Conservation (phyloP, 1,284 basidiomycete species). For the Ganoderma boninense region DNA sequence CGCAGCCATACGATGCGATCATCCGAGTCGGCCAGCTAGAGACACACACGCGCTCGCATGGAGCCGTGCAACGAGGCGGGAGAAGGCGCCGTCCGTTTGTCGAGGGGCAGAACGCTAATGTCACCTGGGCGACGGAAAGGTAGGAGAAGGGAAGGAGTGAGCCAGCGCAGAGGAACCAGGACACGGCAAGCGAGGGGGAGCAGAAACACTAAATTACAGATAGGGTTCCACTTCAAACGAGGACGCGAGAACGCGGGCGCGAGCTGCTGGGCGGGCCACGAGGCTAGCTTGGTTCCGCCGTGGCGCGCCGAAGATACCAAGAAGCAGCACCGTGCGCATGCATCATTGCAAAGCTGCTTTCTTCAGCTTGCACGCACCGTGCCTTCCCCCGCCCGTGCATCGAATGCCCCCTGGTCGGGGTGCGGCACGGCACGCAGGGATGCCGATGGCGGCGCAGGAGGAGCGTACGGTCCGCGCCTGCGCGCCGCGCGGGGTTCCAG, state of each 20-base stretch:
- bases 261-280: background rate
- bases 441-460: background rate
- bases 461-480: background rate
- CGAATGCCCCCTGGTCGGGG: background rate
- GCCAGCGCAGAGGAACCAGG: background rate
- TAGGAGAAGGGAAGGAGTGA: conserved; percentile 6
- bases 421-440: background rate
- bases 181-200: background rate
- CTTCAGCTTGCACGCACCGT: background rate
- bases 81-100: conserved; percentile 17
- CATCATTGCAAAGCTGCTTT: background rate
- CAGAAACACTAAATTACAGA: background rate
- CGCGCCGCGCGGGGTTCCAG: background rate
- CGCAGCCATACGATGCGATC: background rate
- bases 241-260: background rate
- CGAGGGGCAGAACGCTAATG: background rate
- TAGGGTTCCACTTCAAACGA: conserved; percentile 2
- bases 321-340: background rate
- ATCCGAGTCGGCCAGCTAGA: background rate
- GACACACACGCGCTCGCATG: conserved; percentile 4
- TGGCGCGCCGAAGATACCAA: background rate
- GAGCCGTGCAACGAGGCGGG: conserved; percentile 15
- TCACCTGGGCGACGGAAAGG: conserved; percentile 2
- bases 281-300: background rate
- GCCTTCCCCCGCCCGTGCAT: background rate